Evolutionary conservation across 2,329 filamentous ascomycete species (phyloP).

Genomic region (Knoxdaviesia capensis): DNA sequence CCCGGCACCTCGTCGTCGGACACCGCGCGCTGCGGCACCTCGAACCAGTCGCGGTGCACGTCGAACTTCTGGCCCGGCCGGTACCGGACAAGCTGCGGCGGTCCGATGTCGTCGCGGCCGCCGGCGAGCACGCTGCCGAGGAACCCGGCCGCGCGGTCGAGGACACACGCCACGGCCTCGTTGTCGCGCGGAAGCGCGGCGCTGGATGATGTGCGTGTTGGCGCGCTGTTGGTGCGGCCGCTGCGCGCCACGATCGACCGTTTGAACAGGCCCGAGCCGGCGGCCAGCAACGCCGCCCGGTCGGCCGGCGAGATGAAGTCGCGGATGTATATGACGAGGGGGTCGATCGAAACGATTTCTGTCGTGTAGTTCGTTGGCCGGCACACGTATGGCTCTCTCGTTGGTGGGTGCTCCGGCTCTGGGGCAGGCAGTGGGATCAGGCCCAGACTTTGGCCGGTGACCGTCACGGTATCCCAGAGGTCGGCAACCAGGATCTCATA

Average conservation of each 20-base stretch:
- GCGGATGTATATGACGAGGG: conserved; percentile 22
- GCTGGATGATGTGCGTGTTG: conserved; percentile 17
- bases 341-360: conserved; percentile 19
- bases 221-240: conserved; percentile 12
- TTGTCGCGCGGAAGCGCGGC: conserved; percentile 16
- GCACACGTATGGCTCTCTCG: conserved; percentile 6
- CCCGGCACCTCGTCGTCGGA: too few species aligned
- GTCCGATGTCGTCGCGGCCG: conserved; percentile 18
- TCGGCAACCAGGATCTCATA: too few species aligned
- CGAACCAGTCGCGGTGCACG: conserved; percentile 19
- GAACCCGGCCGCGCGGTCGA: conserved; percentile 14
- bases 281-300: conserved; percentile 10
- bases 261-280: conserved; percentile 15
- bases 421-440: too few species aligned
- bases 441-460: too few species aligned
- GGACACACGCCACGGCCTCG: conserved; percentile 16
- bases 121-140: conserved; percentile 16
- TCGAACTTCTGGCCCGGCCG: conserved; percentile 17
- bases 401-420: too few species aligned
- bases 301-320: conserved; percentile 16
- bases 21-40: too few species aligned
- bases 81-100: conserved; percentile 21
- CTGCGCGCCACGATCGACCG: conserved; percentile 17
- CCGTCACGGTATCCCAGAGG: too few species aligned
- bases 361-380: conserved; percentile 15